Evolutionary conservation across 306 rosid species (phyloP), one percentile per base, ranked within the genome.

Genomic region (Gillenia trifoliata): DNA sequence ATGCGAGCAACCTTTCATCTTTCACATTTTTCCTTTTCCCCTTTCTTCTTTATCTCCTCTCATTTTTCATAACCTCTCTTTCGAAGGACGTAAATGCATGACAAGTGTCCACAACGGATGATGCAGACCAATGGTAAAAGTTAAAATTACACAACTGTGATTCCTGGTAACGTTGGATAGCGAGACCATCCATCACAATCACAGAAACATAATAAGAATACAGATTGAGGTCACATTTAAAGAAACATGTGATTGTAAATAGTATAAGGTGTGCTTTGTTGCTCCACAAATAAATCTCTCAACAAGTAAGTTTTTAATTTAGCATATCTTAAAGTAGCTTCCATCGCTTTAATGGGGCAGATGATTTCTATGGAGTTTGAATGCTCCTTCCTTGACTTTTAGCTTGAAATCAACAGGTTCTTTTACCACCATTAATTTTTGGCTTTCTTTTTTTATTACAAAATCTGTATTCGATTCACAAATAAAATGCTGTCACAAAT

Each of bases 331-430:
- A 22, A 19, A 3, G 1, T 2, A 9, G 45, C 55, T 60, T 13
- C 70, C 36, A 38, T 73, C 33, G 60, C 68, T 73, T 45, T 55
- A 66, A 45, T 28, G 52, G 38, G 62, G 23, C 61, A 49, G 29
- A 67, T 59, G 75, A 60, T 52, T 57, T 20, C 33, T 23, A 62
- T 34, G 68, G 29, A n/a, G 57, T 56, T 15, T 47, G 60, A 66
- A 55, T 28, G 12, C n/a, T 34, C 29, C 19, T 65, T 52, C 20
- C 50, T 60, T 67, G 77, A 28, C 71, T 20, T 60, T 68, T 31
- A 45, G 74, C 75, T 73, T 25, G 15, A 73, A 72, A 66, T 17
- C 67, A 66, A 52, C 45, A 2, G 11, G 7, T 19, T 64, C 25
- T 36, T 17, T 20, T 13, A 22, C 38, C 74, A 28, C 17, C 62